Conservation (phyloP, 2,329 filamentous ascomycete genomes). For the Raffaelea albimanens region DNA sequence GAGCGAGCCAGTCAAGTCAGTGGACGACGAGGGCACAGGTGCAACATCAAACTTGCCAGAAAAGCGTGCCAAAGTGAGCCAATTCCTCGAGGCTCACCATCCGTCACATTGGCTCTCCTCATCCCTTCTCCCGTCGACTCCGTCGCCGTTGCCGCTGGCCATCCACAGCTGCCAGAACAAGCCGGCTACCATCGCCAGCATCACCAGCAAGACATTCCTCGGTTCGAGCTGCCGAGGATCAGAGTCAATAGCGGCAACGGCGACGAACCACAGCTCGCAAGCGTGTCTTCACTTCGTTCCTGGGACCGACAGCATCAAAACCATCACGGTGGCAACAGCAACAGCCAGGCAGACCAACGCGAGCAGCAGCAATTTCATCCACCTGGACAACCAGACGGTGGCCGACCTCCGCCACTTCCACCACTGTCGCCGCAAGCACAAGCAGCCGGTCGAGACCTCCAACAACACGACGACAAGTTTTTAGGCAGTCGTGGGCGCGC, state of each 20-base stretch:
- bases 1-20: too few relatives aligned
- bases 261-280: neutral
- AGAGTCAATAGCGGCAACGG: neutral
- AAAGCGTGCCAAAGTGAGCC: neutral
- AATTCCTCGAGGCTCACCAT: neutral
- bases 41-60: too few relatives aligned
- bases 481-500: conserved; percentile 24
- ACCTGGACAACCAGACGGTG: too few relatives aligned
- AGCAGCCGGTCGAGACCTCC: too few relatives aligned
- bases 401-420: too few relatives aligned
- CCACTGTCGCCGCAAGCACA: conserved; percentile 1
- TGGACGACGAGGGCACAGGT: too few relatives aligned
- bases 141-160: conserved; percentile 7
- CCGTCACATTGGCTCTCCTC: conserved; percentile 12
- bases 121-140: conserved; percentile 6
- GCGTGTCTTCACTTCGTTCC: too few relatives aligned
- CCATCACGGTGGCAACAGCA: too few relatives aligned
- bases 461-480: conserved; percentile 12
- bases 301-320: too few relatives aligned
- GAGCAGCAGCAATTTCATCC: too few relatives aligned
- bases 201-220: neutral
- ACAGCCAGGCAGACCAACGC: too few relatives aligned
- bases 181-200: neutral
- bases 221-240: neutral
- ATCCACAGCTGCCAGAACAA: neutral